A percentile compares a stretch with the other conserved stretches of the same genome.
These are phyloP conservation scores for Trichoderma sp. DNA, from an alignment of 2,329 filamentous ascomycete species.

Conservation along the genomic window DNA sequence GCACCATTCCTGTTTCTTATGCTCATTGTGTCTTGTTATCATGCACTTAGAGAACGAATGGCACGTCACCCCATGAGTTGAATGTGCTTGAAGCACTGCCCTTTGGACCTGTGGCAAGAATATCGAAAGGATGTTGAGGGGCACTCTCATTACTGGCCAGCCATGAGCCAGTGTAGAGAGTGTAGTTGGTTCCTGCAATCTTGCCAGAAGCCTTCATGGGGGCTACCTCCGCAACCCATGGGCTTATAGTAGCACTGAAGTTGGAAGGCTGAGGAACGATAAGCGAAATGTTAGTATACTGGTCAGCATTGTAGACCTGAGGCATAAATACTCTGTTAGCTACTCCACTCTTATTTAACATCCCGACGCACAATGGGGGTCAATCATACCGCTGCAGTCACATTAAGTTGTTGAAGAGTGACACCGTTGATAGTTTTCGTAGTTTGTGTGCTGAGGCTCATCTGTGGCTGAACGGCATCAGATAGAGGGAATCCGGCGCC, in stretches of 20 bases:
- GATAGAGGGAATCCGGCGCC: not conserved
- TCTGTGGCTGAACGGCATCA: not conserved
- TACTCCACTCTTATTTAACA: not conserved
- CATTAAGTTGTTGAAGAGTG: not conserved
- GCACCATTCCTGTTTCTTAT: not conserved
- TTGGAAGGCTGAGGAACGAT: not conserved
- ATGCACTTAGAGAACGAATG: not conserved
- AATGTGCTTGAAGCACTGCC: not conserved
- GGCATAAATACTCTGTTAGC: not conserved
- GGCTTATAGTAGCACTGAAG: not conserved
- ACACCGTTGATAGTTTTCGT: not conserved
- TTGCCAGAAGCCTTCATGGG: not conserved
- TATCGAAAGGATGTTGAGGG: not conserved
- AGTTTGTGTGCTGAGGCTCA: not conserved
- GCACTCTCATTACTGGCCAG: not conserved
- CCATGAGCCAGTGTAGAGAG: not conserved
- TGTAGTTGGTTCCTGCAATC: not conserved
- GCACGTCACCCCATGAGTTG: not conserved
- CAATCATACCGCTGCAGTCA: not conserved
- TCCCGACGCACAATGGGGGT: not conserved
- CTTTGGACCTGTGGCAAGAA: not conserved
- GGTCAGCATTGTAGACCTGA: not conserved
- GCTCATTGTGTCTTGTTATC: not conserved
- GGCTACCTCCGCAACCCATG: not conserved
- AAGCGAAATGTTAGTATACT: not conserved